Evolutionary conservation across 495 filamentous ascomycete species (phyloP).

Genomic region (Penicillium diatomitis): DNA sequence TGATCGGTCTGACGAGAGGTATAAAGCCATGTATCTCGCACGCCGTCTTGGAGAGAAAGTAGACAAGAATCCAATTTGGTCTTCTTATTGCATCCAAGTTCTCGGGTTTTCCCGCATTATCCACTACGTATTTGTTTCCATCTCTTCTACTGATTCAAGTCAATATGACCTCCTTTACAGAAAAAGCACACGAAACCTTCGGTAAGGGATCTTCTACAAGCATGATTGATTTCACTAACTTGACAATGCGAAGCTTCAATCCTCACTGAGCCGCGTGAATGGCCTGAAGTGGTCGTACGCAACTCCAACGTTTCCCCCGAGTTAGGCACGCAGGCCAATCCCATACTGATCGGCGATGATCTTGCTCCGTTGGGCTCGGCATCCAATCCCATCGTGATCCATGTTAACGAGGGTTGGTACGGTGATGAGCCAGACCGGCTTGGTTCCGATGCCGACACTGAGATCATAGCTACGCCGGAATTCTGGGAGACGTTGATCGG

Average conservation of each 20-base stretch:
- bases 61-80: conserved; percentile 2
- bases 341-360: background rate
- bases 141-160: background rate
- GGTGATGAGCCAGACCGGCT: background rate
- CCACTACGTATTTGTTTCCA: conserved; percentile 1
- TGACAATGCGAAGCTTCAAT: background rate
- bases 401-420: conserved; percentile 1
- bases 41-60: conserved; percentile 2
- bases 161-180: conserved; percentile 1
- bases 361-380: conserved; percentile 1
- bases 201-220: background rate
- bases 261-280: background rate
- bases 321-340: background rate
- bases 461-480: conserved; percentile 1
- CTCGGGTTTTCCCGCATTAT: conserved; percentile 1
- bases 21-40: conserved; percentile 6
- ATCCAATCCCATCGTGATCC: conserved; percentile 1
- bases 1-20: conserved; percentile 3
- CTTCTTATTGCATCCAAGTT: background rate
- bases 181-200: background rate
- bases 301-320: background rate
- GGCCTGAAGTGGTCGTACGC: background rate
- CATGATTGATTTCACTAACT: background rate
- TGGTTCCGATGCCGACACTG: background rate
- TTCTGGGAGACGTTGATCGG: conserved; percentile 1